Conservation (phyloP, 352 stramenopile genomes). For the Globisporangium takayamanum region DNA sequence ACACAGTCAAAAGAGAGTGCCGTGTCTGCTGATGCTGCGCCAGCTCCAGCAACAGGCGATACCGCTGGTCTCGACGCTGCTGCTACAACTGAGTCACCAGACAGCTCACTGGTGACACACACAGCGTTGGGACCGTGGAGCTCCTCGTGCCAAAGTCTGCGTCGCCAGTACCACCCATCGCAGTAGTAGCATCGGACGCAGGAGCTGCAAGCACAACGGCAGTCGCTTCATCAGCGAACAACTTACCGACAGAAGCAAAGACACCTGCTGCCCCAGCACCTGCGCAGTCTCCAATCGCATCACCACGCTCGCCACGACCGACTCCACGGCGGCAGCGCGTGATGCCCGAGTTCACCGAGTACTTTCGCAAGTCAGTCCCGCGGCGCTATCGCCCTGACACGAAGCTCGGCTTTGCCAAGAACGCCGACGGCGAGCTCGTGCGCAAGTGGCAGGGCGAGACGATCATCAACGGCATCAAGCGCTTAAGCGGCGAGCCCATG, state of each 20-base stretch:
- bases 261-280: no score
- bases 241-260: no score
- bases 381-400: constrained; percentile 36
- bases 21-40: no score
- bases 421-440: constrained; percentile 41
- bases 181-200: neutral
- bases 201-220: neutral
- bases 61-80: neutral
- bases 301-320: no score
- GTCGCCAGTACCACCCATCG: neutral
- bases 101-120: no score
- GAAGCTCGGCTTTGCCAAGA: constrained; percentile 52
- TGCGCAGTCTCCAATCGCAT: no score
- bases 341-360: constrained; percentile 64
- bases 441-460: constrained; percentile 62
- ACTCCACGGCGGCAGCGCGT: constrained; percentile 6
- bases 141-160: constrained; percentile 3
- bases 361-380: constrained; percentile 54
- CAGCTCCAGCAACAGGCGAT: no score
- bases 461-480: constrained; percentile 30
- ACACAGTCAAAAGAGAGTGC: no score
- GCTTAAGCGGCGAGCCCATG: constrained; percentile 28
- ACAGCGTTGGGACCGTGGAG: neutral
- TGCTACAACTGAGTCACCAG: neutral
- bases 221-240: no score